Base-by-base conservation (phyloP, 1,284 basidiomycete genomes). In the Tilletia caries region DNA sequence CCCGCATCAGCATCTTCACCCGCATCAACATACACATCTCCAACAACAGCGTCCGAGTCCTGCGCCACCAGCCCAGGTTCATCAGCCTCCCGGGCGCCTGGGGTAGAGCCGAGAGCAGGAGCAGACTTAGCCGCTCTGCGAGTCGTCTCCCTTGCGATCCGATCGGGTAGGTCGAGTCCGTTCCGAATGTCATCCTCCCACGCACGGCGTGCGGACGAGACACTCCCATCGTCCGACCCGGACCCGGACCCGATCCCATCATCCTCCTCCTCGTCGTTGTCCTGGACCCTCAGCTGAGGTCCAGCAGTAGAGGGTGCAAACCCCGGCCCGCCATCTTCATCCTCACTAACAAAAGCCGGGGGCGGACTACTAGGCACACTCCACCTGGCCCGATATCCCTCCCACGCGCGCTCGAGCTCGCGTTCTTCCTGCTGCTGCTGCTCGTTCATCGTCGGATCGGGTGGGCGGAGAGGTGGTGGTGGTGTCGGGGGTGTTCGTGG, bases 401-500 rank as follows among this genome's bases (percentile, higher is more conserved):
- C 58, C 58, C 58, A 62, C 2, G 58, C 32, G 8, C 58, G 58
- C 18, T 62, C 58, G 29, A 33, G 27, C 18, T 29, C 58, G 12
- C 58, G 27, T n/a, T 62, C 58, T 34, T 62, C 32, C 58, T 62
- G 58, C n/a, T 62, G 58, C 18, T 33, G 18, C 18, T 29, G 27
- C 6, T 33, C 58, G 10, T 8, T 33, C 58, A 62, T 62, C 12
- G 58, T 62, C 20, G 58, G 58, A 62, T 62, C 58, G 2, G 58
- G 58, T 20, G 58, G 58, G 4, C 58, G 58, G 8, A 62, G 33
- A 5, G 58, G 58, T 23, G 58, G 58, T 18, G 58, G 58, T 6
- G 58, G 58, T 13, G 58, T 62, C 58, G 58, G 58, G 10, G 58
- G 58, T 18, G 58, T 62, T 34, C 58, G 29, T 32, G 58, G 58